A percentile compares a stretch with the other conserved stretches of the same genome.
Evolutionary conservation across 257 asterid genomes (phyloP).

Genomic region (Nicotiana attenuata): DNA sequence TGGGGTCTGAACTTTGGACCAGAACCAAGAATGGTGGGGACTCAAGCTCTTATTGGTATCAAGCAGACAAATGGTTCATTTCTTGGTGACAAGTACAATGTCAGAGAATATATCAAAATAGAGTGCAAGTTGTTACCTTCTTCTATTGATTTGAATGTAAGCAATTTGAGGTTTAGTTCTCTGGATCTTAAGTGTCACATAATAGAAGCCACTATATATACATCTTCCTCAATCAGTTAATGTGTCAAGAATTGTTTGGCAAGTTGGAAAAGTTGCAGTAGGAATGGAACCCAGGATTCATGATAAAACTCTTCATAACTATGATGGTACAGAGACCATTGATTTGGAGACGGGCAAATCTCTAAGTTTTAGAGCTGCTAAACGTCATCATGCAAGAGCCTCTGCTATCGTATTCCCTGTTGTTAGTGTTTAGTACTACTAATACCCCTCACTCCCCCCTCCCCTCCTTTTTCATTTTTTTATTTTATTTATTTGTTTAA

Average conservation of each 20-base stretch:
- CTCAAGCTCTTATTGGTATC: constrained; percentile 57
- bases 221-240: constrained; percentile 28
- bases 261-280: constrained; percentile 26
- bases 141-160: constrained; percentile 21
- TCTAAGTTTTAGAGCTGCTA: constrained; percentile 3
- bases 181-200: constrained; percentile 4
- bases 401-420: too few species aligned
- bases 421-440: too few species aligned
- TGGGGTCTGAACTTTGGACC: constrained; percentile 66
- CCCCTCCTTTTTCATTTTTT: too few species aligned
- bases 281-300: constrained; percentile 38
- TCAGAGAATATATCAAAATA: constrained; percentile 30
- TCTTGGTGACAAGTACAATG: constrained; percentile 17
- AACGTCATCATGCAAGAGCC: constrained; percentile 27
- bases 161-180: constrained; percentile 2
- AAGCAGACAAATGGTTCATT: constrained; percentile 19
- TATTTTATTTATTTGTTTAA: too few species aligned
- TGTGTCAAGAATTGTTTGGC: constrained; percentile 40
- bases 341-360: constrained; percentile 23
- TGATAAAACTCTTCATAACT: constrained; percentile 22
- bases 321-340: constrained; percentile 30
- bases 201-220: constrained; percentile 24
- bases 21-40: constrained; percentile 48
- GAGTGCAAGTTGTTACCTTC: constrained; percentile 39
- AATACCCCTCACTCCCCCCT: too few species aligned